Evolutionary conservation across 2,329 filamentous ascomycete genomes (phyloP).

Genomic region (Ambrosiella beaveri): DNA sequence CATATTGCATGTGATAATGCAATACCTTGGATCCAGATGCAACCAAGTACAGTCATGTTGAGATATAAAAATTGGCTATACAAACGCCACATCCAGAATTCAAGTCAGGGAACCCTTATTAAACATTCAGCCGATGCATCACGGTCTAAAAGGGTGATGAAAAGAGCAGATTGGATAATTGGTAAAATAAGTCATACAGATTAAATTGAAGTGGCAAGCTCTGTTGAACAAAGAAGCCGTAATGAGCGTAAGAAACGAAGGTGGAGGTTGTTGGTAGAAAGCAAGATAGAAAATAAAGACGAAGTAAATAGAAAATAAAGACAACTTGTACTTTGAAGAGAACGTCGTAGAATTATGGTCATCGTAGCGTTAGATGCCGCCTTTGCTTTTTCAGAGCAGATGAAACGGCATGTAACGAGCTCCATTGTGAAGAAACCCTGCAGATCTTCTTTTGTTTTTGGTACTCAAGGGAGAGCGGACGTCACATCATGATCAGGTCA

Average conservation of each 20-base stretch:
- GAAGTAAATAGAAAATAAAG: not conserved
- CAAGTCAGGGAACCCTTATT: no score
- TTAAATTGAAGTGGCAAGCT: not conserved
- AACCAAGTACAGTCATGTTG: no score
- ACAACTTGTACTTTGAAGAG: not conserved
- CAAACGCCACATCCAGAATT: no score
- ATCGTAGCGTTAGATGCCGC: conserved; percentile 3
- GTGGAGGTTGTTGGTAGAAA: not conserved
- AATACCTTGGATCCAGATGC: no score
- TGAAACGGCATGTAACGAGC: conserved; percentile 1
- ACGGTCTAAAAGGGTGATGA: not conserved
- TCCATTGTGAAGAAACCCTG: not conserved
- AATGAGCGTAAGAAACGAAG: conserved; percentile 3
- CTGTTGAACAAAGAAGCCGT: not conserved
- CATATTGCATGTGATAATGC: no score
- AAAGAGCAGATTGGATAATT: not conserved
- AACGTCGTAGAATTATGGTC: conserved; percentile 1
- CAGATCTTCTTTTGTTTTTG: not conserved
- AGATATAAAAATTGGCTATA: no score
- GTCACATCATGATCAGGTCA: not conserved
- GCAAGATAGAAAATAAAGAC: not conserved
- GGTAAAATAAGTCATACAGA: not conserved
- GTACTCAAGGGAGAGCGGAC: not conserved
- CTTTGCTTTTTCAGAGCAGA: not conserved
- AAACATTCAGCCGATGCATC: no score